These are phyloP conservation scores for Phoma sp. DNA, from an alignment of 2,329 filamentous ascomycete species.

Conservation along the genomic window DNA sequence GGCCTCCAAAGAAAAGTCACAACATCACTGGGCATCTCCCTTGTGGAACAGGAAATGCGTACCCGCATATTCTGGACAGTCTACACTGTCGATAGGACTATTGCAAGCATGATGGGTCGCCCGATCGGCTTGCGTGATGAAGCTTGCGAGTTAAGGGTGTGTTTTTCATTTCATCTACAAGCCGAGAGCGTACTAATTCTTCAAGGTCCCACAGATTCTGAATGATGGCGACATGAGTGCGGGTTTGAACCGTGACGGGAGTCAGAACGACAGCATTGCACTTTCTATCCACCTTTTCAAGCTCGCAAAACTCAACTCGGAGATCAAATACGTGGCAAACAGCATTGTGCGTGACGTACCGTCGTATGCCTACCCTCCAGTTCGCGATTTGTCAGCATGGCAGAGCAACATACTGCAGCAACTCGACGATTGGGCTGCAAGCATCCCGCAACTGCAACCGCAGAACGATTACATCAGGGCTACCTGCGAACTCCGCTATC, in stretches of 20 bases:
- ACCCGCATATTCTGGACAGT: constrained; percentile 64
- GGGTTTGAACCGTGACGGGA: too few species aligned
- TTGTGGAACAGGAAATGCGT: constrained; percentile 62
- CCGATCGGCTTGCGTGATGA: constrained; percentile 64
- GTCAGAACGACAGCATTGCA: constrained; percentile 15
- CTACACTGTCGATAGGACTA: constrained; percentile 59
- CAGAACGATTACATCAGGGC: constrained; percentile 27
- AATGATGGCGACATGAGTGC: too few species aligned
- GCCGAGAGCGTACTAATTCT: too few species aligned
- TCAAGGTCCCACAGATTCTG: too few species aligned
- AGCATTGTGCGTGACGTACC: constrained; percentile 59
- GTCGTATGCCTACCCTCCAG: constrained; percentile 55
- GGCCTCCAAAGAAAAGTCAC: constrained; percentile 61
- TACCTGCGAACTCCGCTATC: constrained; percentile 57
- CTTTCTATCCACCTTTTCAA: constrained; percentile 56
- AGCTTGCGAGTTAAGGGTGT: constrained; percentile 39
- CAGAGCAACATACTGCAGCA: constrained; percentile 47
- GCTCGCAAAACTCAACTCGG: constrained; percentile 60
- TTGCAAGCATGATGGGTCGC: constrained; percentile 64
- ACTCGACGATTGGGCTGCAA: constrained; percentile 14
- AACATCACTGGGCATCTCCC: constrained; percentile 52
- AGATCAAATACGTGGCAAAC: constrained; percentile 65
- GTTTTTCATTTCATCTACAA: too few species aligned
- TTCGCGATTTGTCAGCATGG: constrained; percentile 21
- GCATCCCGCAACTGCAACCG: constrained; percentile 4